These are phyloP conservation scores for Zymoseptoria crescenta DNA, from an alignment of 2,329 filamentous ascomycete species.

Conservation along the genomic window DNA sequence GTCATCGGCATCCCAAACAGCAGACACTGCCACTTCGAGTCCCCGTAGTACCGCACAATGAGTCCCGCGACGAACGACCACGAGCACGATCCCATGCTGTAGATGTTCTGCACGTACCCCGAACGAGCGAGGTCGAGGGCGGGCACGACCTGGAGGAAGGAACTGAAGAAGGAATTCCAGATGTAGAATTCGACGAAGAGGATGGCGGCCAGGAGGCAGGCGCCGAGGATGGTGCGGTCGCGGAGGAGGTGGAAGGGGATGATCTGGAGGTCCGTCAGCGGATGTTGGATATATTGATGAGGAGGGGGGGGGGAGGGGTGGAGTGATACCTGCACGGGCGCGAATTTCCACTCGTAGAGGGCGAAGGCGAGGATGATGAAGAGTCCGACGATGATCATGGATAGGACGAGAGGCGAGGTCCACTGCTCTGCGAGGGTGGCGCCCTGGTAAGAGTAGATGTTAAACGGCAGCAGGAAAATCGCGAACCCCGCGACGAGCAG, in stretches of 20 bases:
- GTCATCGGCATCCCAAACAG: slow-evolving; percentile 27
- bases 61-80: slow-evolving; percentile 39
- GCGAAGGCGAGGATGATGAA: slow-evolving; percentile 37
- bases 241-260: slow-evolving; percentile 47
- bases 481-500: slow-evolving; percentile 44
- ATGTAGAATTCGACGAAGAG: slow-evolving; percentile 42
- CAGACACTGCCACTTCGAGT: slow-evolving; percentile 40
- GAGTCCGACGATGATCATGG: slow-evolving; percentile 26
- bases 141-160: slow-evolving; percentile 41
- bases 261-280: slow-evolving; percentile 43
- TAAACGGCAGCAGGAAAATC: slow-evolving; percentile 63
- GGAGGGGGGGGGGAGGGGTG: slow-evolving; percentile 43
- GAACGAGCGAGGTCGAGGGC: slow-evolving; percentile 26
- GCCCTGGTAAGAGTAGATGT: slow-evolving; percentile 35
- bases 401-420: slow-evolving; percentile 33
- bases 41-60: slow-evolving; percentile 38
- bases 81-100: slow-evolving; percentile 32
- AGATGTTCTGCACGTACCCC: slow-evolving; percentile 23
- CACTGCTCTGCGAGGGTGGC: slow-evolving; percentile 25
- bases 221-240: slow-evolving; percentile 44
- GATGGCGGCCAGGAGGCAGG: slow-evolving; percentile 32
- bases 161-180: slow-evolving; percentile 35
- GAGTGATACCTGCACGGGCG: slow-evolving; percentile 50
- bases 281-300: slow-evolving; percentile 43
- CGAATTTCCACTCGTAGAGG: slow-evolving; percentile 50